Evolutionary conservation across 2,329 filamentous ascomycete genomes (phyloP).

Genomic region (Dactylellina leptospora): DNA sequence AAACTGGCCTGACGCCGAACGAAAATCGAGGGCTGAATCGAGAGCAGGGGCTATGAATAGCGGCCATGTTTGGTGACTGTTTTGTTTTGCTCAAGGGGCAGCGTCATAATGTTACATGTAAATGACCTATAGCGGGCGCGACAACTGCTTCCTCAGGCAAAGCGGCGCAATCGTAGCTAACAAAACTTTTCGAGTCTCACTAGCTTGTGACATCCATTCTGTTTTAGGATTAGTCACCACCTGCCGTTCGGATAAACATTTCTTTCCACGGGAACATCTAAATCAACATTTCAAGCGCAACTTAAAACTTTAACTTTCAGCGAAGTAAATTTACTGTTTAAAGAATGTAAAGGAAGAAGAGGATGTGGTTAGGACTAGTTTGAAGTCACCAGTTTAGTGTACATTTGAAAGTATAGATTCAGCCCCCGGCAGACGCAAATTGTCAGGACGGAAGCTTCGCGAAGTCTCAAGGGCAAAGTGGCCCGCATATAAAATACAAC

Average conservation of each 20-base stretch:
- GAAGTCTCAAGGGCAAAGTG: not conserved
- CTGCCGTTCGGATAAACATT: conserved; percentile 14
- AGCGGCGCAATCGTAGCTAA: too few species aligned
- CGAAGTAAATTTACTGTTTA: too few species aligned
- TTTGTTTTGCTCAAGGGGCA: conserved; percentile 14
- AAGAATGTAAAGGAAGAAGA: not conserved
- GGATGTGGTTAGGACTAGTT: not conserved
- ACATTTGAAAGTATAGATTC: too few species aligned
- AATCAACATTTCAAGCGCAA: too few species aligned
- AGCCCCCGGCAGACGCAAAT: not conserved
- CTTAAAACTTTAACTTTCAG: too few species aligned
- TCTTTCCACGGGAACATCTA: not conserved
- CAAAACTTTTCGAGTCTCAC: not conserved
- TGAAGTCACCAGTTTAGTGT: too few species aligned
- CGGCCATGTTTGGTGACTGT: conserved; percentile 30
- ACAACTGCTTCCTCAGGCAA: conserved; percentile 25
- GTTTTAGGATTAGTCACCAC: not conserved
- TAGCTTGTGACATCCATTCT: not conserved
- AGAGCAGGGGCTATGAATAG: conserved; percentile 53
- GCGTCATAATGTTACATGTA: conserved; percentile 49
- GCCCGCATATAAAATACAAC: conserved; percentile 6
- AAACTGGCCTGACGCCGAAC: not conserved
- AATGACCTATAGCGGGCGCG: conserved; percentile 16
- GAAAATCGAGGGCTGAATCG: conserved; percentile 33
- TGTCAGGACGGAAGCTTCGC: not conserved